phyloP scores from a whole-genome alignment of 2,329 filamentous ascomycete species.

The Colletotrichum orchidophilum region DNA sequence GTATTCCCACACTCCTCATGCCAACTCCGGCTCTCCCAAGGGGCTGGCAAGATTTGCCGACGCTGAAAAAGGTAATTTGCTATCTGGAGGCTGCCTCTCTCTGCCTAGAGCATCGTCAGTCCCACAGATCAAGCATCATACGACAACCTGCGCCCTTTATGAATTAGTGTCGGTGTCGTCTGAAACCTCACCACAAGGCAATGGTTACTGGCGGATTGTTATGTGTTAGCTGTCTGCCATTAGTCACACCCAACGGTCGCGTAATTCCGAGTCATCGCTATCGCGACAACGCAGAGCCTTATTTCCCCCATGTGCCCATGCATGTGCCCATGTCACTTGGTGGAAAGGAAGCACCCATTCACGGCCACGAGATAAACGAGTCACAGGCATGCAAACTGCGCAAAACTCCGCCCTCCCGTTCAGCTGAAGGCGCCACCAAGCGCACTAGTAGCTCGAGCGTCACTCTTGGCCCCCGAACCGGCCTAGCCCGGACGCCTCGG shows the following conservation, averaged over 20 bases:
- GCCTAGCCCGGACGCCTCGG: conserved; percentile 18
- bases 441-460: conserved; percentile 10
- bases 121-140: neutral
- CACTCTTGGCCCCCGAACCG: conserved; percentile 23
- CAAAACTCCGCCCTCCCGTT: conserved; percentile 5
- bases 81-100: neutral
- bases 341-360: neutral
- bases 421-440: conserved; percentile 27
- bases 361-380: neutral
- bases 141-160: conserved; percentile 2
- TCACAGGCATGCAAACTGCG: neutral
- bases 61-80: neutral
- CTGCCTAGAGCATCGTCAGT: neutral
- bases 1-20: neutral
- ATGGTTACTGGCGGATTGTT: neutral
- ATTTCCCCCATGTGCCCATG: too few species aligned
- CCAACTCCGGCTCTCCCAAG: neutral
- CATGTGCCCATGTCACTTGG: neutral
- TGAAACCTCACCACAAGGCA: conserved; percentile 8
- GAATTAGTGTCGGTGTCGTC: neutral
- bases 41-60: neutral
- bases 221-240: neutral
- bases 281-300: neutral
- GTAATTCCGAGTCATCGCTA: neutral
- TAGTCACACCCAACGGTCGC: neutral